phyloP scores from a whole-genome alignment of 164 flowering plant genomes.

The Aristolochia contorta region DNA sequence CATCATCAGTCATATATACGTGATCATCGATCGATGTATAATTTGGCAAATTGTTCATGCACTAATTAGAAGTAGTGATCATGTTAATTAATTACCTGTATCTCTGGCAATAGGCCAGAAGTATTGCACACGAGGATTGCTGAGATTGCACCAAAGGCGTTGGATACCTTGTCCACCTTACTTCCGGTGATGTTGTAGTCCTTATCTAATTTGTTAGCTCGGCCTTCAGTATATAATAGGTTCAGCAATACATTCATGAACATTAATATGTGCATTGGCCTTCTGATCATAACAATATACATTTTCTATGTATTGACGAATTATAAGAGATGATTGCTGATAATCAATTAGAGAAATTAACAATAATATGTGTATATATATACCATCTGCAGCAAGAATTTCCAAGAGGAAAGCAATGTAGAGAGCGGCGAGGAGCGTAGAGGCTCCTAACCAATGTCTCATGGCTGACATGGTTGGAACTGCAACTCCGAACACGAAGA shows the following conservation, averaged over 20 bases:
- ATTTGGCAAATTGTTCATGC: too few species aligned
- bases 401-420: constrained; percentile 25
- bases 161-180: constrained; percentile 28
- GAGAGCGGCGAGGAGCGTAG: constrained; percentile 24
- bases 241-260: background rate
- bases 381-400: constrained; percentile 35
- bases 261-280: background rate
- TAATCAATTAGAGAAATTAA: background rate
- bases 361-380: too few species aligned
- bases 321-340: background rate
- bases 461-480: constrained; percentile 51
- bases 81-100: constrained; percentile 23
- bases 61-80: background rate
- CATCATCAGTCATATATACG: too few species aligned
- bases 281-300: background rate
- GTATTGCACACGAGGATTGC: constrained; percentile 30
- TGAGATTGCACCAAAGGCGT: constrained; percentile 39
- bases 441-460: constrained; percentile 36
- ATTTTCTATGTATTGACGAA: too few species aligned
- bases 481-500: constrained; percentile 29
- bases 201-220: constrained; percentile 11
- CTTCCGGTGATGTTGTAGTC: constrained; percentile 32
- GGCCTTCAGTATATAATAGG: constrained; percentile 22
- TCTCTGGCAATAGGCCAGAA: constrained; percentile 37
- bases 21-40: too few species aligned